Conservation (phyloP, 306 rosid genomes). For the Dryas alaskensis region DNA sequence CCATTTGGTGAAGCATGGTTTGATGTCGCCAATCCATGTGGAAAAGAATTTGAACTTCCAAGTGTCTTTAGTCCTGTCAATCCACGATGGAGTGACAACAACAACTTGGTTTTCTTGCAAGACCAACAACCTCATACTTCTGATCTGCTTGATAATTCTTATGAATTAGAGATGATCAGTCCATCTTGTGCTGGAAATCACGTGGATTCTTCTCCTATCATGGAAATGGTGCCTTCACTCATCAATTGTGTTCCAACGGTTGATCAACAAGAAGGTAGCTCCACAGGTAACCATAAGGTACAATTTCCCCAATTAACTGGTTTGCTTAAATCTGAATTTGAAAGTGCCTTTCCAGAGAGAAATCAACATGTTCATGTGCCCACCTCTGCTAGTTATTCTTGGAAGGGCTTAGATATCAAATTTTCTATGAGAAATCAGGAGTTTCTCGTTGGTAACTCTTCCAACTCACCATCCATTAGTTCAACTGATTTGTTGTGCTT, state of each 20-base stretch:
- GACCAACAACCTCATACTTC: not conserved
- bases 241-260: not conserved
- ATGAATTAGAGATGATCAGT: not conserved
- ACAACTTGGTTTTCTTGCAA: slow-evolving; percentile 1
- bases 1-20: slow-evolving; percentile 5
- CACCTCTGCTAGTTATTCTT: not conserved
- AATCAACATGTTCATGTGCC: not conserved
- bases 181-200: not conserved
- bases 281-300: not conserved
- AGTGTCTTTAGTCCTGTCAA: slow-evolving; percentile 1
- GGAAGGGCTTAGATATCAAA: too few species aligned
- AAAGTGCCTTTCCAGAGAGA: not conserved
- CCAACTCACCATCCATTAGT: slow-evolving; percentile 1
- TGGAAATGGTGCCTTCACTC: slow-evolving; percentile 9
- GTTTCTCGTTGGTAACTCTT: not conserved
- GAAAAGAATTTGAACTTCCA: slow-evolving; percentile 22
- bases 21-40: slow-evolving; percentile 13
- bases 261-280: not conserved
- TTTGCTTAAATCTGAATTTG: too few species aligned
- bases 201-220: not conserved
- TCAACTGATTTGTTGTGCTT: not conserved
- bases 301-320: not conserved
- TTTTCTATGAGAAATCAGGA: not conserved
- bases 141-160: not conserved
- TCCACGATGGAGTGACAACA: not conserved